Conservation (phyloP, 2,329 filamentous ascomycete species). For the Ophiocordyceps camponoti-leonardi region DNA sequence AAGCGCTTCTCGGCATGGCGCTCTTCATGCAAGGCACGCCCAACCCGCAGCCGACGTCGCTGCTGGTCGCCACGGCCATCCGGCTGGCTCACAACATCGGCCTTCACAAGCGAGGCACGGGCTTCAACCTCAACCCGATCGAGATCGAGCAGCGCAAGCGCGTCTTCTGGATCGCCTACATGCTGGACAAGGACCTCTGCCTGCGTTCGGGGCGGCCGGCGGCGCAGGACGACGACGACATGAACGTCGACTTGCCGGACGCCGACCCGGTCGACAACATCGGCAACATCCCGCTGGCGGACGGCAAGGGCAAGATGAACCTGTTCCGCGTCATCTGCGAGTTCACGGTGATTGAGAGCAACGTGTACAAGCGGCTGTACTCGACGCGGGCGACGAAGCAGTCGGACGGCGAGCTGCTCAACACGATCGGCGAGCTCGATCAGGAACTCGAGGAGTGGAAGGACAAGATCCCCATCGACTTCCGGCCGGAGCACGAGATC, state of each 20-base stretch:
- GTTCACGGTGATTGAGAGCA: conserved; percentile 80
- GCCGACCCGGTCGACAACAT: conserved; percentile 84
- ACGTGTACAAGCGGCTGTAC: conserved; percentile 85
- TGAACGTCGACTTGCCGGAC: conserved; percentile 92
- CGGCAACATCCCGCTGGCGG: conserved; percentile 78
- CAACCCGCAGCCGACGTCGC: conserved; percentile 86
- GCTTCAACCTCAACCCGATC: conserved; percentile 82
- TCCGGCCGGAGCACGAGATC: conserved; percentile 94
- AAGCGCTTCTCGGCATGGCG: conserved; percentile 84
- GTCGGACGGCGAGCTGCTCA: conserved; percentile 79
- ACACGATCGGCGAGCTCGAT: conserved; percentile 91
- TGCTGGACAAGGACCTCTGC: conserved; percentile 46
- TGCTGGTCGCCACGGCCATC: conserved; percentile 80
- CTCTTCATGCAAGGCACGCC: conserved; percentile 92
- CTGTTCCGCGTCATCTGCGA: conserved; percentile 86
- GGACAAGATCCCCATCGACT: conserved; percentile 84
- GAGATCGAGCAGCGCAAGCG: conserved; percentile 76
- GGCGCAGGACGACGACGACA: conserved; percentile 49
- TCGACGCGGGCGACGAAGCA: conserved; percentile 84
- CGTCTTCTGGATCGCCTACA: conserved; percentile 50
- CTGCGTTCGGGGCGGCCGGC: conserved; percentile 41
- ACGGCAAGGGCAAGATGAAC: conserved; percentile 86
- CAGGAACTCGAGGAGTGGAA: conserved; percentile 88
- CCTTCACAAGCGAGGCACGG: conserved; percentile 80
- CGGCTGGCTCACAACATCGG: conserved; percentile 86